These are phyloP conservation scores for Saccharum hybrid DNA, from an alignment of 202 grass and related monocot species.

Conservation along the genomic window DNA sequence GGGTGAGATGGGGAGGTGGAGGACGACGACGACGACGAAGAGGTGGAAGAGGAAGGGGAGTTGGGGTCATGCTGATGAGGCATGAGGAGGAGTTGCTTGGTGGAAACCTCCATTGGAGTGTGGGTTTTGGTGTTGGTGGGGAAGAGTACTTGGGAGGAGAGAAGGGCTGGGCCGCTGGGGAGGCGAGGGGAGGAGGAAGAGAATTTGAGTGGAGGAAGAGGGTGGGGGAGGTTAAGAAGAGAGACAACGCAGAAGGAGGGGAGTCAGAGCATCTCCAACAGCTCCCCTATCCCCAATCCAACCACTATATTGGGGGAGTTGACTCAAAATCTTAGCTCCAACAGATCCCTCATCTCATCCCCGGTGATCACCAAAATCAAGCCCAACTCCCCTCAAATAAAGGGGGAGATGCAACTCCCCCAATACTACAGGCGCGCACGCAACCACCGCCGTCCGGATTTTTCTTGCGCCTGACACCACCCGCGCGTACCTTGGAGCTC, in stretches of 20 bases:
- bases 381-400: no score
- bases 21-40: slow-evolving; percentile 62
- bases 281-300: no score
- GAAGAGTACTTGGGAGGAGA: not conserved
- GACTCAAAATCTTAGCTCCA: no score
- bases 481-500: no score
- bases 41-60: slow-evolving; percentile 62
- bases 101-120: slow-evolving; percentile 54
- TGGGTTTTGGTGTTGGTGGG: slow-evolving; percentile 12
- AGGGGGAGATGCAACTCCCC: no score
- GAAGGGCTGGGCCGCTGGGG: not conserved
- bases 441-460: no score
- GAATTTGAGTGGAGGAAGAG: slow-evolving; percentile 48
- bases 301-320: no score
- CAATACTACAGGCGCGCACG: no score
- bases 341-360: no score
- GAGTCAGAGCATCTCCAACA: no score
- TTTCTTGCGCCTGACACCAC: no score
- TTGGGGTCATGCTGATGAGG: slow-evolving; percentile 54
- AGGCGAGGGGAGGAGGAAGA: not conserved
- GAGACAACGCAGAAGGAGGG: not conserved
- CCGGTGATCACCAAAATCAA: no score
- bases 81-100: slow-evolving; percentile 61
- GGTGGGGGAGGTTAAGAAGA: slow-evolving; percentile 58
- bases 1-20: slow-evolving; percentile 53